Evolutionary conservation across 2,329 filamentous ascomycete species (phyloP), one percentile per base, ranked within the genome.

Genomic region (Stylonectria norvegica): DNA sequence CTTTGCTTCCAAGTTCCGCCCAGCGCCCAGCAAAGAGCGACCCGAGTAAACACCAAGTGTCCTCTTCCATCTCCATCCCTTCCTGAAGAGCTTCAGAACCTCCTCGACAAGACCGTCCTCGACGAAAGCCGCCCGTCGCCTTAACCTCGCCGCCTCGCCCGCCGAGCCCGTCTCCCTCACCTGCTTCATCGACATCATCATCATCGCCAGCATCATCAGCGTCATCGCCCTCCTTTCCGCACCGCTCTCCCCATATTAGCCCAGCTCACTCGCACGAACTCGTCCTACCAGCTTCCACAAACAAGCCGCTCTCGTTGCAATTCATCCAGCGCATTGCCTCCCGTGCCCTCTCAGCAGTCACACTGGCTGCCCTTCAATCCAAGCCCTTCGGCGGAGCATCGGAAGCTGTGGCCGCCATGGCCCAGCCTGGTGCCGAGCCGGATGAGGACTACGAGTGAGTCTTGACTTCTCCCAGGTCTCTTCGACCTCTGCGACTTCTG

Each of bases 351-450:
- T 38, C 49, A 61, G 57, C 58, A 69, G 71, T 69, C 78, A 82
- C 68, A 64, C 77, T 83, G 80, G 68, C 68, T 61, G 75, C 76
- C 69, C 72, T 83, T 65, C 75, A 79, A 68, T 69, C 75, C 50
- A 74, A 73, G 62, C 63, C 72, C 55, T 74, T 77, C 72, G 76
- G 79, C 75, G 74, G 73, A 73, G 77, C 76, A 70, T 72, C 77
- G 69, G 72, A 72, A 73, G 79, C 76, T 76, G 78, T 75, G 77
- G 79, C 78, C 76, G 72, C 73, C 64, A 84, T 83, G 80, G 78
- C 79, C 76, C 78, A 81, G 76, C 78, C 78, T 67, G 76, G 69
- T 72, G 74, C 73, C 70, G 78, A 79, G 67, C 71, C 73, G 53
- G 72, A 69, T 58, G 79, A 82, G 64, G 79, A 83, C 56, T 83